Base-by-base conservation (phyloP, 2,329 filamentous ascomycete species). In the Mycocentrospora acerina region DNA sequence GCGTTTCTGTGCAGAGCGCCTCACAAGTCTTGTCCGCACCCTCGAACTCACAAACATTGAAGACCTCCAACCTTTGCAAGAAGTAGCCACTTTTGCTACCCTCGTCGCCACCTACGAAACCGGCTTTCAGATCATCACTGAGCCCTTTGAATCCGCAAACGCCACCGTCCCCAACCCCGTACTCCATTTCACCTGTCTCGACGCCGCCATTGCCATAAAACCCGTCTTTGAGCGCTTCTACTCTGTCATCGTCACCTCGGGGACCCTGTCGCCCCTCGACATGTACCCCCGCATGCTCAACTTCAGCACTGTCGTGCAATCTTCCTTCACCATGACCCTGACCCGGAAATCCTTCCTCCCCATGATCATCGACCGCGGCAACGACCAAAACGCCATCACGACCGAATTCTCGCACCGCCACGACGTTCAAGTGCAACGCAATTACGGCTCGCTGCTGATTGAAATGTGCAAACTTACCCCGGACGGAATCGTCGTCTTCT, bases 231-330 rank as follows among this genome's bases (percentile, higher is more conserved):
- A 98, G 43, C 85, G 93, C 35, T 98, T 98, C 67, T 90, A 88
- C 67, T 97, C 93, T 1, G 93, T 98, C 50, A 95, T 98, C 61
- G 97, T 98, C 64, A 98, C 93, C 0, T 97, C 93, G 0, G 93
- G 93, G 48, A 98, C 93, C 2, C 89, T 98, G 45, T 97, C 93
- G 2, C 93, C 93, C 0, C 72, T 98, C 3, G 94, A 98, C 64
- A 98, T 98, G 86, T 98, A 98, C 60, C 94, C 93, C 0, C 96
- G 95, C 62, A 98, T 98, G 90, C 82, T 98, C 17, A 86, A 89
- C 36, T 98, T 98, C 70, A 78, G 79, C 8, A 89, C 90, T 2
- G 90, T 97, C 1, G 86, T 97, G 3, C 90, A 97, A 63, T 90
- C 98, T 67, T 98, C 94, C 0, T 98, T 98, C 71, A 83, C 82